These are phyloP conservation scores for Coelastrella sp. DNA, from an alignment of 139 green algal genomes.

Conservation along the genomic window DNA sequence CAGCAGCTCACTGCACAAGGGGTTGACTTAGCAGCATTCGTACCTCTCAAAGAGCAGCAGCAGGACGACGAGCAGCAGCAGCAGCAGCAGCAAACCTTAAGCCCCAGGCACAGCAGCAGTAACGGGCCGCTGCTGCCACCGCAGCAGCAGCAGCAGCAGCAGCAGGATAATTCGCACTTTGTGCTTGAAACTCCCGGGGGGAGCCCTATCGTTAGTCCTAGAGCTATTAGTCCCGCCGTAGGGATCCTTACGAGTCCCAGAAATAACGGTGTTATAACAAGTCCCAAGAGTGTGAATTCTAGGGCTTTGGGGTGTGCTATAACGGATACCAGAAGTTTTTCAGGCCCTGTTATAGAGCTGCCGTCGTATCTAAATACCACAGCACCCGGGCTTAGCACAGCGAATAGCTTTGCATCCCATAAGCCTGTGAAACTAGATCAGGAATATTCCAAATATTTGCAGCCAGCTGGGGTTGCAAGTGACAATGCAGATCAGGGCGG, in stretches of 20 bases:
- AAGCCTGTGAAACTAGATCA: conserved; percentile 8
- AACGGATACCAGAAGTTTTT: neutral
- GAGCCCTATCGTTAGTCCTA: neutral
- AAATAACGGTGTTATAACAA: neutral
- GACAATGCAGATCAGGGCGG: neutral
- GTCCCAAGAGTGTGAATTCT: neutral
- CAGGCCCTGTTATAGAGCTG: conserved; percentile 24
- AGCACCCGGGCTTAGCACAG: neutral
- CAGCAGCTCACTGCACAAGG: conserved; percentile 8
- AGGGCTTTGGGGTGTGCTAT: no score
- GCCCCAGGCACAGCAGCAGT: neutral
- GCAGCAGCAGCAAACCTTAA: neutral
- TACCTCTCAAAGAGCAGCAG: neutral
- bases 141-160: neutral
- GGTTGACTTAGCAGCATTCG: conserved; percentile 27
- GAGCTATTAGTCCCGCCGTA: neutral
- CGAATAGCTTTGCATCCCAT: conserved; percentile 36
- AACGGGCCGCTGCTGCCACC: neutral
- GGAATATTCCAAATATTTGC: neutral
- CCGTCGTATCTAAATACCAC: neutral
- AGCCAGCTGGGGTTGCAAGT: neutral
- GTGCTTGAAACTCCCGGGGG: neutral
- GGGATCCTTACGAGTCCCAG: neutral
- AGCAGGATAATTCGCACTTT: neutral
- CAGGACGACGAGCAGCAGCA: neutral